These are phyloP conservation scores for Suillus sp. DNA, from an alignment of 768 basidiomycete genomes.

Conservation along the genomic window DNA sequence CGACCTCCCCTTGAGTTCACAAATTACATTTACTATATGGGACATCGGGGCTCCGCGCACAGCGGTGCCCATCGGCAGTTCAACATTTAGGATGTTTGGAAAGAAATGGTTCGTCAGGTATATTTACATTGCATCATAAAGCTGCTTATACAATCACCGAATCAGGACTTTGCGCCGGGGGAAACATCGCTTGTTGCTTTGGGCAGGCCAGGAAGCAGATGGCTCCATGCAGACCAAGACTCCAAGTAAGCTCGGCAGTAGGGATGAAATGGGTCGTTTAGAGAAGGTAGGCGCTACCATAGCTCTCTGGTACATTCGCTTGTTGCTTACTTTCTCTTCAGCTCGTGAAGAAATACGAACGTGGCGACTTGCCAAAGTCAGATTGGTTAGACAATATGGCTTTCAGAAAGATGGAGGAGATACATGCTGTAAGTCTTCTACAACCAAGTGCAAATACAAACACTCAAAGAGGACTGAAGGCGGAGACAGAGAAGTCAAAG, in stretches of 20 bases:
- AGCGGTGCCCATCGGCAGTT: constrained; percentile 85
- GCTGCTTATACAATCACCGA: constrained; percentile 2
- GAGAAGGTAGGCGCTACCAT: constrained; percentile 66
- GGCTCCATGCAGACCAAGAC: constrained; percentile 80
- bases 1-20: constrained; percentile 86
- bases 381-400: constrained; percentile 96
- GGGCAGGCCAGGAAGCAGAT: constrained; percentile 85
- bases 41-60: constrained; percentile 85
- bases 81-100: constrained; percentile 88
- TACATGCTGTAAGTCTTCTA: constrained; percentile 71
- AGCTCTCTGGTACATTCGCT: constrained; percentile 19
- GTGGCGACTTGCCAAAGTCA: constrained; percentile 89
- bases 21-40: constrained; percentile 94
- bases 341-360: constrained; percentile 95
- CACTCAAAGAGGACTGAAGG: constrained; percentile 44
- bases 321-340: constrained; percentile 34
- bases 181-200: constrained; percentile 85
- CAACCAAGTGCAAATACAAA: constrained; percentile 2
- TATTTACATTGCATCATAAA: not conserved
- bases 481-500: constrained; percentile 88
- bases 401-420: constrained; percentile 93
- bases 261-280: constrained; percentile 94
- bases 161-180: constrained; percentile 85
- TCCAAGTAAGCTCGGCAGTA: constrained; percentile 77
- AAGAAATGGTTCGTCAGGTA: constrained; percentile 75